Conservation (phyloP, 805 yeast species). For the Grigorovia humatica region DNA sequence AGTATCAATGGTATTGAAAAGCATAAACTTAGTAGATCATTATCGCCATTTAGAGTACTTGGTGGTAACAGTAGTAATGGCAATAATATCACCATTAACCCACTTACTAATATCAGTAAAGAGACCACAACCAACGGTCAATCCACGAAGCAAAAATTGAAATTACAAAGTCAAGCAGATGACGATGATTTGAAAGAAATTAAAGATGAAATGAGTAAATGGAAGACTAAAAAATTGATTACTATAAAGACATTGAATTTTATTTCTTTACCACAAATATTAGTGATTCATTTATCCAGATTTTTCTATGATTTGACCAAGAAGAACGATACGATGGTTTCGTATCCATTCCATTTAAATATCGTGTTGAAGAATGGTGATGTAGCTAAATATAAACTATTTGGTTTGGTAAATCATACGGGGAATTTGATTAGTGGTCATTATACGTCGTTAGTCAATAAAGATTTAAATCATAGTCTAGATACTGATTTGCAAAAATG, state of each 20-base stretch:
- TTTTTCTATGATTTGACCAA: constrained; percentile 50
- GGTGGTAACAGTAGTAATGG: constrained; percentile 1
- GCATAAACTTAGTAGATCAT: constrained; percentile 18
- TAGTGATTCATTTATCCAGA: constrained; percentile 78
- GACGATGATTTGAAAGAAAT: constrained; percentile 2
- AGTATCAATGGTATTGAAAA: neutral
- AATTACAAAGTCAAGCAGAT: neutral
- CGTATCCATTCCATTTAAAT: constrained; percentile 45
- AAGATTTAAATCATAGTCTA: constrained; percentile 29
- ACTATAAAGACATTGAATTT: constrained; percentile 66
- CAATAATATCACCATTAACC: neutral
- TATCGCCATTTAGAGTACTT: constrained; percentile 22
- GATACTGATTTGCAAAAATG: constrained; percentile 37
- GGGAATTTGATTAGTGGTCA: constrained; percentile 69
- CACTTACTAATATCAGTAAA: neutral
- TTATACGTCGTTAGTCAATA: constrained; percentile 59
- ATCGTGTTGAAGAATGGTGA: constrained; percentile 33
- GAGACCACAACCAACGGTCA: constrained; percentile 1
- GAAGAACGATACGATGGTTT: constrained; percentile 40
- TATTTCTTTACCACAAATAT: constrained; percentile 66
- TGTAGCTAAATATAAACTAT: constrained; percentile 38
- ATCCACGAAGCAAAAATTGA: constrained; percentile 3
- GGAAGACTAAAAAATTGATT: constrained; percentile 16
- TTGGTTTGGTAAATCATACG: constrained; percentile 59
- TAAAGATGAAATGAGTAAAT: constrained; percentile 6